Base-by-base conservation (phyloP, 2,329 filamentous ascomycete genomes). In the Exophiala calicioides region DNA sequence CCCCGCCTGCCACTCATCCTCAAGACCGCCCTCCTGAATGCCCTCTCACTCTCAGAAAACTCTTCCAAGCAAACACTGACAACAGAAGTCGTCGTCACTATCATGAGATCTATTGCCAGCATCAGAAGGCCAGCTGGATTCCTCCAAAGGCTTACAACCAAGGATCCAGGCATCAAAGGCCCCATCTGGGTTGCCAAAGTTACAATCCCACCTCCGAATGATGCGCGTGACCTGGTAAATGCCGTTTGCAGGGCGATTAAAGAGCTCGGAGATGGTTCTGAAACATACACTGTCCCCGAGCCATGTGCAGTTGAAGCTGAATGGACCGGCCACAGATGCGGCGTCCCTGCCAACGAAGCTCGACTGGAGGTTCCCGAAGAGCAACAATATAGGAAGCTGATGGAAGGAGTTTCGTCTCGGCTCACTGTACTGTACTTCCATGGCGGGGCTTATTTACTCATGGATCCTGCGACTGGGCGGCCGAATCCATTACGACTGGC, bases 161-260 rank as follows among this genome's bases (percentile, higher is more conserved):
- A 74, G 47, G 85, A 86, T 43, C 78, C 78, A 0, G 82, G 80
- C 0, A 73, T 94, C 61, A 90, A 88, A 62, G 89, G 89, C 3
- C 80, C 79, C 33, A 81, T 93, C 55, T 96, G 90, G 90, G 76
- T 95, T 18, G 84, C 83, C 59, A 85, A 81, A 44, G 83, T 86
- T 31, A 79, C 77, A 0, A 70, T 88, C 12, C 78, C 81, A 0
- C 69, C 70, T 2, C 85, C 79, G 0, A 75, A 68, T 35, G 63
- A 75, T 62, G 59, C 78, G 10, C 35, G 26, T 29, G 39, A 21
- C 4, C 35, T 44, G 9, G 44, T 44, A 42, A 52, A 58, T 43
- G 65, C 66, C 2, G 59, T 74, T 12, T 39, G 68, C 5, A 59
- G 59, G 32, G 69, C 67, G 8, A 67, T 74, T 31, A 62, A 68